Conservation (phyloP, 2,329 filamentous ascomycete species). For the Aspergillus tubingensis region DNA sequence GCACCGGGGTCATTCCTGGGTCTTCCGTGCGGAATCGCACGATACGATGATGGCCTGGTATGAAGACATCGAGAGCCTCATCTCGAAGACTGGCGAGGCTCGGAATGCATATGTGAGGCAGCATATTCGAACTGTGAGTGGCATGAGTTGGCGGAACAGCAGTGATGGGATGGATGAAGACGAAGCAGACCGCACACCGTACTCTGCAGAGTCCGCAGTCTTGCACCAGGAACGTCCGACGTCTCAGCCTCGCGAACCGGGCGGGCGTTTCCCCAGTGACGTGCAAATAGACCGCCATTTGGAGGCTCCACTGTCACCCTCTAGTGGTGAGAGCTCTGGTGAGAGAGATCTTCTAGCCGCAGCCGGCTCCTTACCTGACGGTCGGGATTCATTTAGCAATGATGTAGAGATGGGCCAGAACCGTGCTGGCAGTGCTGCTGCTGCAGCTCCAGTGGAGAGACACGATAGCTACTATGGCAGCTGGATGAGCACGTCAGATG, state of each 20-base stretch:
- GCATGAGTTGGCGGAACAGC: constrained; percentile 62
- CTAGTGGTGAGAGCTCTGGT: constrained; percentile 76
- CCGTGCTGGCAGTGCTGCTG: constrained; percentile 15
- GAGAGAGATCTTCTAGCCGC: constrained; percentile 64
- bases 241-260: constrained; percentile 68
- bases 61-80: constrained; percentile 86
- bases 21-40: constrained; percentile 68
- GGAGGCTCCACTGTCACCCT: constrained; percentile 75
- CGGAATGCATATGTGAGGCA: constrained; percentile 82
- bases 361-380: constrained; percentile 57
- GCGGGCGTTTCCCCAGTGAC: constrained; percentile 96
- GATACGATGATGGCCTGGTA: constrained; percentile 99
- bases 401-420: constrained; percentile 23
- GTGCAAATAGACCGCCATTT: constrained; percentile 83
- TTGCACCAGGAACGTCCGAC: constrained; percentile 41
- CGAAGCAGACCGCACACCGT: constrained; percentile 66
- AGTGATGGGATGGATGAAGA: constrained; percentile 78
- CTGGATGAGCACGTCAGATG: constrained; percentile 54
- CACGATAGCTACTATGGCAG: constrained; percentile 51
- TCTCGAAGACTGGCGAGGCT: constrained; percentile 84
- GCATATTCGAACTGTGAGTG: constrained; percentile 76
- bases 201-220: constrained; percentile 58
- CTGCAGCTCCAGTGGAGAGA: constrained; percentile 22
- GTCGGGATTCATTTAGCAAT: constrained; percentile 38
- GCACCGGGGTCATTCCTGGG: constrained; percentile 76